Evolutionary conservation across 2,329 filamentous ascomycete species (phyloP), one percentile per base, ranked within the genome.

Genomic region (Colletotrichum melonis): DNA sequence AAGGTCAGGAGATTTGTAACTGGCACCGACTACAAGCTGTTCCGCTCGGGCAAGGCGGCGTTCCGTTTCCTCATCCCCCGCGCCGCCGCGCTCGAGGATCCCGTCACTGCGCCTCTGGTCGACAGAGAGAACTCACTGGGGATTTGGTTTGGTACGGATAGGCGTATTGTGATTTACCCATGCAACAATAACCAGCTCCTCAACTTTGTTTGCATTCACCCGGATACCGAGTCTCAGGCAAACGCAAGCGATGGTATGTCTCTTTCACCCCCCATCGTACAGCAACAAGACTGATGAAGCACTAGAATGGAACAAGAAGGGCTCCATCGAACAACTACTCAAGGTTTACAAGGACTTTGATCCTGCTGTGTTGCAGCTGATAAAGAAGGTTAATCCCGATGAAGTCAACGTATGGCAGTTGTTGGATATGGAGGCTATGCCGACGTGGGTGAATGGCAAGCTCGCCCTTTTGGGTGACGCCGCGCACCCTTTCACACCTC

Each of bases 401-500:
- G 82, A 82, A 0, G 77, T 91, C 24, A 90, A 88, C 67, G 81
- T 90, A 0, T 92, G 90, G 90, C 86, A 85, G 26, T 79, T 92
- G 1, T 78, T 91, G 4, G 92, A 94, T 75, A 92, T 92, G 88
- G 86, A 89, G 4, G 81, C 85, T 1, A 79, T 93, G 19, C 85
- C 87, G 0, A 84, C 81, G 0, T 94, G 90, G 88, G 82, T 84
- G 0, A 85, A 88, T 2, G 88, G 81, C 0, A 85, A 83, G 5
- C 78, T 93, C 22, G 90, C 86, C 1, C 79, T 93, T 0, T 79
- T 94, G 0, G 92, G 92, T 0, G 92, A 94, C 78, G 91, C 92
- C 0, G 92, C 91, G 0, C 92, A 94, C 78, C 91, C 92, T 0
- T 93, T 93, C 76, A 82, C 91, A 0, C 92, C 91, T 16, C 88